Conservation (phyloP, 1,284 basidiomycete species). For the Microbotryomycetes sp. region DNA sequence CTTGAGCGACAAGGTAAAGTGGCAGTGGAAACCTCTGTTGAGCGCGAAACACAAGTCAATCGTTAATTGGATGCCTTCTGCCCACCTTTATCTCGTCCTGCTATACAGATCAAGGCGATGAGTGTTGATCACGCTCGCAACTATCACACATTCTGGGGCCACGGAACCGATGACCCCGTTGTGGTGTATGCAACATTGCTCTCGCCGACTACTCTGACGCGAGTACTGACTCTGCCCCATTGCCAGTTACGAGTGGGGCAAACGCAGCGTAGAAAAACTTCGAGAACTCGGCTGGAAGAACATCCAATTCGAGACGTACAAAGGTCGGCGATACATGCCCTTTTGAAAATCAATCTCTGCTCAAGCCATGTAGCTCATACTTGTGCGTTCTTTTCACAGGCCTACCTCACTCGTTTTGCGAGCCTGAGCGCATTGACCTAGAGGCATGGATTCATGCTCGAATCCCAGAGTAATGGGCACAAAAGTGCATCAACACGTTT, state of each 20-base stretch:
- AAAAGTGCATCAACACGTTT: no score
- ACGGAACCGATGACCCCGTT: conserved; percentile 68
- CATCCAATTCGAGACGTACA: conserved; percentile 30
- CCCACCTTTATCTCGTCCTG: conserved; percentile 1
- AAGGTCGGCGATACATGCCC: conserved; percentile 4
- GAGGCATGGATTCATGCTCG: background rate
- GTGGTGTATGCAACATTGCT: conserved; percentile 43
- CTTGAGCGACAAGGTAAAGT: conserved; percentile 55
- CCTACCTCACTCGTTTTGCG: background rate
- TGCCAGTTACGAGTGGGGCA: conserved; percentile 28
- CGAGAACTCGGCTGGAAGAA: conserved; percentile 26
- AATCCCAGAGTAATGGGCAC: no score
- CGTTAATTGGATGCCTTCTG: background rate
- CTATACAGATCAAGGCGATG: conserved; percentile 46
- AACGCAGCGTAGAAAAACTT: conserved; percentile 26
- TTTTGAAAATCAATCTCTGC: background rate
- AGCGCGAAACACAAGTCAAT: no score
- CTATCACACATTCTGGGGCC: conserved; percentile 74
- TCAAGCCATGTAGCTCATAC: no score
- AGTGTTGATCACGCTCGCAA: conserved; percentile 47
- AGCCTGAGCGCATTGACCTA: background rate
- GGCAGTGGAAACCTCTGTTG: no score
- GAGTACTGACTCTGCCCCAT: background rate
- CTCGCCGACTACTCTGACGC: background rate
- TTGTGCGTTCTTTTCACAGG: no score